A percentile compares a stretch with the other conserved stretches of the same genome.
Evolutionary conservation across 768 basidiomycete genomes (phyloP).

Genomic region (Boletus patriciae): DNA sequence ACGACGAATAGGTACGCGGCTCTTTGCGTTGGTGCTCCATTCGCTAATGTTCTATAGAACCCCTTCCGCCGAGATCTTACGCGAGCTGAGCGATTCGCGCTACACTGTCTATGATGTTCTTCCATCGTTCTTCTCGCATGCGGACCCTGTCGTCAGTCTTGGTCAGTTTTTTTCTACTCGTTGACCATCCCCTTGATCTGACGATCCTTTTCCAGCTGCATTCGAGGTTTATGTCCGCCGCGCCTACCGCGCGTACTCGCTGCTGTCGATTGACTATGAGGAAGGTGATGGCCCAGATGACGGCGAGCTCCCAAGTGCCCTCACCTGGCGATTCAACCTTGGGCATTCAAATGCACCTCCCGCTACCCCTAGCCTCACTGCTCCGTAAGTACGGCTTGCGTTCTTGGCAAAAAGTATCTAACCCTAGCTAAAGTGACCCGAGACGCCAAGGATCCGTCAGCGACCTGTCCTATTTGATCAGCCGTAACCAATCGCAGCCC

Average conservation of each 20-base stretch:
- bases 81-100: conserved; percentile 92
- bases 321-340: conserved; percentile 96
- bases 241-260: conserved; percentile 90
- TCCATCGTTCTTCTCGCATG: conserved; percentile 90
- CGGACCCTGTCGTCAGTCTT: conserved; percentile 80
- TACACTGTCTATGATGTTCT: conserved; percentile 98
- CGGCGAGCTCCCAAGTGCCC: conserved; percentile 73
- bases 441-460: conserved; percentile 91
- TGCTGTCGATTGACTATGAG: conserved; percentile 92
- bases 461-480: conserved; percentile 92
- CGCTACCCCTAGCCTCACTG: conserved; percentile 67
- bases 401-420: background rate
- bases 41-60: conserved; percentile 44
- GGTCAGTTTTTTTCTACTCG: conserved; percentile 45
- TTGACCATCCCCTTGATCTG: background rate
- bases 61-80: conserved; percentile 83
- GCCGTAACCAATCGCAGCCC: conserved; percentile 83
- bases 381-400: conserved; percentile 24
- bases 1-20: conserved; percentile 52
- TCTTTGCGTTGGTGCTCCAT: background rate
- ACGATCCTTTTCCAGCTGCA: conserved; percentile 57
- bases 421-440: conserved; percentile 45
- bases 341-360: conserved; percentile 86
- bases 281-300: conserved; percentile 86
- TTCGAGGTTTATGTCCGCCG: conserved; percentile 96